Evolutionary conservation across 305 asterid genomes (phyloP), one percentile per base, ranked within the genome.

Genomic region (Plantago lanceolata): DNA sequence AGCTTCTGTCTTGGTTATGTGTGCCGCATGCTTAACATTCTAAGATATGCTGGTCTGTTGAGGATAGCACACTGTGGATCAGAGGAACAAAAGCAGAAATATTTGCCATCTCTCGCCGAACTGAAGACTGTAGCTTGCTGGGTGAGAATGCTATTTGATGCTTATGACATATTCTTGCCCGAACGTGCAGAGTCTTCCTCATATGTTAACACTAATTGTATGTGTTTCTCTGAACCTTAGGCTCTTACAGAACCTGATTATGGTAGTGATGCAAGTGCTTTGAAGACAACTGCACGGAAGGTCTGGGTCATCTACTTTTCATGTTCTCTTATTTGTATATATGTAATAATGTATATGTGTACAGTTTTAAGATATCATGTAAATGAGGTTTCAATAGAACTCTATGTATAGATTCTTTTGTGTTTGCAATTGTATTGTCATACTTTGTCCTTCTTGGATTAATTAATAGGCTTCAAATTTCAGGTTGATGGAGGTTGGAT

Each of bases 401-500:
- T 40, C 13, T 40, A 15, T 40, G 15, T 40, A 40, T 9, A 9
- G 40, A 9, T 15, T 9, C 45, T 37, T 37, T 33, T 17, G 1
- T 2, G 5, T 35, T 63, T 17, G 55, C 19, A 2, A 24, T 17
- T 48, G 5, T 50, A 2, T 19, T 47, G 17, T 37, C 63, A 17
- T 66, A 29, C 59, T 59, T 48, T 55, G 19, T 11, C 19, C 64
- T 24, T 69, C 48, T 26, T 33, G 31, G 43, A 40, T 59, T 59
- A 57, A 45, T 65, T 29, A 64, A 63, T n/a, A 57, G 54, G 61
- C 63, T 68, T 77, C 57, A 45, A 73, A 57, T 73, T 69, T 72
- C 80, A 93, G 99, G 95, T 93, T 52, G 94, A 81, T 65, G 97
- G 97, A 66, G 99, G 99, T 52, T 93, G 99, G 99, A 69, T 93